Conservation (phyloP, 305 asterid genomes). For the Fraxinus paxiana region DNA sequence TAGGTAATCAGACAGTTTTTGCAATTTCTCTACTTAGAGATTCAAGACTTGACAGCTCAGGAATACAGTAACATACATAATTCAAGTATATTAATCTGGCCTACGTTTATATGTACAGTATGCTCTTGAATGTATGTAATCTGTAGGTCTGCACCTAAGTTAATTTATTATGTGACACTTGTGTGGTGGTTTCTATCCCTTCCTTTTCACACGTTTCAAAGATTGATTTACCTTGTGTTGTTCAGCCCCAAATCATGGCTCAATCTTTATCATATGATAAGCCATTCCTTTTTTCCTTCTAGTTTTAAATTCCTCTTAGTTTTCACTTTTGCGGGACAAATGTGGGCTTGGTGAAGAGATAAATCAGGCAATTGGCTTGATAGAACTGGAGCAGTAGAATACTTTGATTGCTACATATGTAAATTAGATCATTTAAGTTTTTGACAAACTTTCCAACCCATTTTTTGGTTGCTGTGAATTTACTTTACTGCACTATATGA, state of each 20-base stretch:
- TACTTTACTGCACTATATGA: constrained; percentile 6
- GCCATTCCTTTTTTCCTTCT: neutral
- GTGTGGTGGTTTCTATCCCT: constrained; percentile 13
- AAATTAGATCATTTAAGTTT: constrained; percentile 5
- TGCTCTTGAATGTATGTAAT: neutral
- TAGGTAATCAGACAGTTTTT: neutral
- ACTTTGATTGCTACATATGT: constrained; percentile 10
- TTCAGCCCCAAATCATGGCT: neutral
- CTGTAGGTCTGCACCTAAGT: constrained; percentile 2
- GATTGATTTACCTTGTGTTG: neutral
- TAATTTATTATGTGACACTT: constrained; percentile 15
- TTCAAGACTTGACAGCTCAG: neutral
- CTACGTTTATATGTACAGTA: neutral
- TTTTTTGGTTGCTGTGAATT: neutral
- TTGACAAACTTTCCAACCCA: neutral
- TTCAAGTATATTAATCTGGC: neutral
- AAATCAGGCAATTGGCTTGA: constrained; percentile 15
- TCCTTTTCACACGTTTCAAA: neutral
- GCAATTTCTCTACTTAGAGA: neutral
- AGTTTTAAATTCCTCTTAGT: constrained; percentile 1
- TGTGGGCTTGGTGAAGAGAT: constrained; percentile 11
- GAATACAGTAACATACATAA: neutral
- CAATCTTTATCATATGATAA: constrained; percentile 10
- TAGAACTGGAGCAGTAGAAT: constrained; percentile 11
- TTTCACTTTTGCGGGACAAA: neutral